Evolutionary conservation across 495 filamentous ascomycete species (phyloP).

Genomic region (Lasiosphaeria miniovina): DNA sequence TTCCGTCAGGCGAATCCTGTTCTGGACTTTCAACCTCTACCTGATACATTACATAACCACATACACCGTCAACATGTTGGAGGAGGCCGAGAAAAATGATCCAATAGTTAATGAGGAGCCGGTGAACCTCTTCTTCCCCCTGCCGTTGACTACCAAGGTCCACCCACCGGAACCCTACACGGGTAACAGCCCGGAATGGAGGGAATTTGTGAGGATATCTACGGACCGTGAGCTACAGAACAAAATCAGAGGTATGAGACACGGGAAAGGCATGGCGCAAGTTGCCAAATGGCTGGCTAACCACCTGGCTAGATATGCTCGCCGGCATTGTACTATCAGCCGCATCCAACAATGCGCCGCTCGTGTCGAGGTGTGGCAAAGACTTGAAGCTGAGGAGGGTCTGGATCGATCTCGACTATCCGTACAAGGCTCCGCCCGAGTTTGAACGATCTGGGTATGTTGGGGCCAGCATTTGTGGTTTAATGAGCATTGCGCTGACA

Average conservation of each 20-base stretch:
- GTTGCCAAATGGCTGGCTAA: slow-evolving; percentile 9
- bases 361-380: slow-evolving; percentile 20
- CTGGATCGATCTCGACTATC: slow-evolving; percentile 43
- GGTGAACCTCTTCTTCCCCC: slow-evolving; percentile 57
- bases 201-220: slow-evolving; percentile 58
- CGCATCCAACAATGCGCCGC: slow-evolving; percentile 5
- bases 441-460: slow-evolving; percentile 40
- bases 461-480: background rate
- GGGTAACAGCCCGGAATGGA: slow-evolving; percentile 67
- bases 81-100: slow-evolving; percentile 20
- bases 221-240: slow-evolving; percentile 47
- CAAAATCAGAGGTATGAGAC: slow-evolving; percentile 48
- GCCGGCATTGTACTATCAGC: slow-evolving; percentile 24
- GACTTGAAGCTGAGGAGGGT: slow-evolving; percentile 24
- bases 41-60: background rate
- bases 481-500: slow-evolving; percentile 1
- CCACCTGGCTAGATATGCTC: slow-evolving; percentile 22
- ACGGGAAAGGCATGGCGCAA: background rate
- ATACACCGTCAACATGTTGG: slow-evolving; percentile 18
- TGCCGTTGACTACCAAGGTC: slow-evolving; percentile 50
- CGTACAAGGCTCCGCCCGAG: slow-evolving; percentile 38
- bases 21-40: background rate
- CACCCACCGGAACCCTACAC: slow-evolving; percentile 49
- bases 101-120: slow-evolving; percentile 19
- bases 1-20: background rate